Evolutionary conservation across 257 asterid species (phyloP).

Genomic region (Scutellaria baicalensis): DNA sequence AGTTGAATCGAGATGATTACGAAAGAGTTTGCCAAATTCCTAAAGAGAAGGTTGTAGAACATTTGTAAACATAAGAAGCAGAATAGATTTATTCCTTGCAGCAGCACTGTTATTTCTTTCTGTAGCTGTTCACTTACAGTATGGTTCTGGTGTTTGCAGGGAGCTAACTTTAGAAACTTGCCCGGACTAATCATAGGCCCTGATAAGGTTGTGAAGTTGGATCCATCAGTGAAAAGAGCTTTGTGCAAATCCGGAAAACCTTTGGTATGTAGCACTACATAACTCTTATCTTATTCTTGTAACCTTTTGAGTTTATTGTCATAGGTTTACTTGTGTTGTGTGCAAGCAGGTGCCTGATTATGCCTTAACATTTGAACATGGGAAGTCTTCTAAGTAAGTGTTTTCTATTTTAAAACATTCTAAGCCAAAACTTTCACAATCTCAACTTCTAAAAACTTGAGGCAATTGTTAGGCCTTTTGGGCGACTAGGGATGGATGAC

Average conservation of each 20-base stretch:
- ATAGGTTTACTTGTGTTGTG: neutral
- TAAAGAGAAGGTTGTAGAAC: slow-evolving; percentile 20
- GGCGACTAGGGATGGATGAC: slow-evolving; percentile 34
- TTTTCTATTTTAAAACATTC: neutral
- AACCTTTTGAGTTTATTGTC: neutral
- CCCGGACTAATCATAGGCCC: slow-evolving; percentile 27
- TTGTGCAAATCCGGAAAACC: slow-evolving; percentile 23
- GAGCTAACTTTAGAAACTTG: slow-evolving; percentile 36
- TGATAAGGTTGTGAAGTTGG: slow-evolving; percentile 11
- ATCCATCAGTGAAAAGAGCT: slow-evolving; percentile 17
- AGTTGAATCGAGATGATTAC: slow-evolving; percentile 26
- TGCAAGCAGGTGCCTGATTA: slow-evolving; percentile 34
- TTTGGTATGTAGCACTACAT: slow-evolving; percentile 19
- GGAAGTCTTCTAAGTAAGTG: slow-evolving; percentile 32
- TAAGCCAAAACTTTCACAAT: neutral
- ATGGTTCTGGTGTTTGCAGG: slow-evolving; percentile 16
- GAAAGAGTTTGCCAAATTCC: slow-evolving; percentile 33
- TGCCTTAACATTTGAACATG: slow-evolving; percentile 24
- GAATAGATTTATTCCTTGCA: neutral
- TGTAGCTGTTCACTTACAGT: neutral
- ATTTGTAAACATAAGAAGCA: neutral
- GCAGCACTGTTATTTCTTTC: too few relatives aligned
- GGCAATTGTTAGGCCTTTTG: slow-evolving; percentile 27
- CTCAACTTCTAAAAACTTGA: neutral
- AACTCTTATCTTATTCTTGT: neutral